These are phyloP conservation scores for Cenococcum geophilum DNA, from an alignment of 495 filamentous ascomycete species.

Conservation along the genomic window DNA sequence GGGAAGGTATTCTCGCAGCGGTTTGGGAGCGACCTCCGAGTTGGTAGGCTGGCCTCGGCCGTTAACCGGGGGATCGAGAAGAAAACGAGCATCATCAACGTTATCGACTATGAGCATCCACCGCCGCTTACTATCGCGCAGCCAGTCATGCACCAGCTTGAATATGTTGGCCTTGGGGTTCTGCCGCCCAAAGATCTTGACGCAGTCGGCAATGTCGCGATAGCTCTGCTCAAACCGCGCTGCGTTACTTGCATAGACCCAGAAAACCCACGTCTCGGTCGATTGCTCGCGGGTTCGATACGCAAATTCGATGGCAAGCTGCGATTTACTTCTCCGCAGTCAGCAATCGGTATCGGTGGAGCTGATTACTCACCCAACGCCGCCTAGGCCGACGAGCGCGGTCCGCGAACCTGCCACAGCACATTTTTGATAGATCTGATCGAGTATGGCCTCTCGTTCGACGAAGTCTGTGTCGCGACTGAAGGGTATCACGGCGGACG, in stretches of 20 bases:
- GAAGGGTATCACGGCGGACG: background rate
- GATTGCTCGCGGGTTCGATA: constrained; percentile 36
- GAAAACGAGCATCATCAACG: constrained; percentile 44
- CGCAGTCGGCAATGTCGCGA: constrained; percentile 20
- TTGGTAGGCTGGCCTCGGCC: too few relatives aligned
- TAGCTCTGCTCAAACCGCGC: constrained; percentile 29
- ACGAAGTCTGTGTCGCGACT: background rate
- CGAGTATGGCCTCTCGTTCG: background rate
- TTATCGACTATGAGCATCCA: constrained; percentile 52
- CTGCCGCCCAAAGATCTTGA: constrained; percentile 23
- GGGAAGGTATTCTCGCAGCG: background rate
- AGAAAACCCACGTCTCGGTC: constrained; percentile 19
- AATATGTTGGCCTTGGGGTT: constrained; percentile 36
- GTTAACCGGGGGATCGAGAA: too few relatives aligned
- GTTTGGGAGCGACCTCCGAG: too few relatives aligned
- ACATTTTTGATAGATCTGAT: constrained; percentile 46
- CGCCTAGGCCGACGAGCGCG: too few relatives aligned
- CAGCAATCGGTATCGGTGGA: background rate
- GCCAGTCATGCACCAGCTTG: constrained; percentile 36
- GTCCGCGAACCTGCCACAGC: background rate
- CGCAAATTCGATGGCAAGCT: constrained; percentile 39
- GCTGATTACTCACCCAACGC: background rate
- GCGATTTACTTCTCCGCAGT: too few relatives aligned
- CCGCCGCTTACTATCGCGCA: constrained; percentile 32
- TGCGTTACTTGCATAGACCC: too few relatives aligned